Base-by-base conservation (phyloP, 345 rosid species). In the Carallia pectinifolia region DNA sequence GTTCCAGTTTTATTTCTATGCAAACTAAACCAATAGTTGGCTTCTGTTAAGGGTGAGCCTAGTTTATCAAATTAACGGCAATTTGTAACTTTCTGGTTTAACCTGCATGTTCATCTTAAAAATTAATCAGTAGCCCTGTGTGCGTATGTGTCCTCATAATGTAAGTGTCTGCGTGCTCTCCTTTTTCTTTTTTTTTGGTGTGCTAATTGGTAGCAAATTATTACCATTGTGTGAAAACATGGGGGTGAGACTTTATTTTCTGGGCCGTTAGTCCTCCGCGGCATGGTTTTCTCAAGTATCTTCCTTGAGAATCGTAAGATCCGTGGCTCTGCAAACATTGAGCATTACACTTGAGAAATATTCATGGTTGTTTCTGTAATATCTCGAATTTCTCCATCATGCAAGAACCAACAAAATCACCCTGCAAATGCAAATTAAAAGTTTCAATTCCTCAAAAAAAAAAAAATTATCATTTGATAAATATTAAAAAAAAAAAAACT, bases 331-430 rank as follows among this genome's bases (percentile, higher is more conserved):
- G 59, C 86, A 70, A 64, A 88, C 79, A 63, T 84, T 81, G 34
- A 88, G 78, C 80, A 88, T 68, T 53, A 63, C 77, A 6, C 56
- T 74, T 33, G 78, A 62, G 53, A 85, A 80, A 29, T 62, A 68
- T 12, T 83, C 83, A 4, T 34, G 31, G 19, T 86, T 70, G 6
- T 74, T 69, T 61, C 82, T 0, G 85, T 63, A 23, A 66, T 70
- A 55, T 82, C n/a, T 61, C 53, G 76, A 56, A 72, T 73, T 74
- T 77, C 81, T 33, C 61, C 70, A 6, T 82, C 70, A 33, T 62
- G 66, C 72, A 88, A 69, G 75, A 90, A 88, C 92, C 89, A 85
- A 33, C 89, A 83, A 54, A 88, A 84, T 0, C 61, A 74, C 66
- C 86, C 92, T 86, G 87, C 44, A 67, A 64, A n/a, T 39, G 47